Evolutionary conservation across 2,329 filamentous ascomycete genomes (phyloP), one percentile per base, ranked within the genome.

Genomic region (Lasiodiplodia theobromae): DNA sequence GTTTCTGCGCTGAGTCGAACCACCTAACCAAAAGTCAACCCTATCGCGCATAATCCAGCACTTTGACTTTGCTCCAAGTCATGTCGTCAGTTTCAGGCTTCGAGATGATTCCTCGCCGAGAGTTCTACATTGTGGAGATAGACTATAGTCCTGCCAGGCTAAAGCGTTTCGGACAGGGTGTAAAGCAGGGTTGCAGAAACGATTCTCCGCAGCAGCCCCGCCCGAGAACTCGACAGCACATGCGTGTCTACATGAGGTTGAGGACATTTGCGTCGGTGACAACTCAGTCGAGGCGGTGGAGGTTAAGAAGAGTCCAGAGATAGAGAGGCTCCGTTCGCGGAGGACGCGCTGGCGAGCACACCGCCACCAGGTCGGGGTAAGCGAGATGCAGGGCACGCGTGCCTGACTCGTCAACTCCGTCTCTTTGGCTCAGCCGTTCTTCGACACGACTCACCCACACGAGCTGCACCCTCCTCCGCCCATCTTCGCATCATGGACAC

Each of bases 401-500:
- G 53, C 38, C 56, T 60, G 56, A 60, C 56, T 60, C 56, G 56
- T 18, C 56, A 60, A 38, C 56, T 44, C 56, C 56, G 25, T 60
- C 56, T 60, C 56, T 60, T 60, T 60, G 56, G 56, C 38, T 47
- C 56, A 60, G 56, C 56, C 37, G 38, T 47, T 28, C 23, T 60
- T 38, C 37, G 56, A 56, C 56, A 60, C 56, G 56, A 60, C 56
- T 60, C 56, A 60, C 37, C 56, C 38, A 60, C 57, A 60, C 57
- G 57, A 60, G 38, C 40, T 49, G 58, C 58, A 51, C 58, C 40
- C 40, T 62, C 58, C 25, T 62, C 58, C 40, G 58, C 58, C 40
- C 58, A 62, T 62, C 58, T 25, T 62, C 58, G 58, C 57, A 62
- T 62, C 58, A 62, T 62, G 54, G 56, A 54, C 65, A 60, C 53